Evolutionary conservation across 352 stramenopile species (phyloP).

Genomic region (Phytophthora pinifolia): DNA sequence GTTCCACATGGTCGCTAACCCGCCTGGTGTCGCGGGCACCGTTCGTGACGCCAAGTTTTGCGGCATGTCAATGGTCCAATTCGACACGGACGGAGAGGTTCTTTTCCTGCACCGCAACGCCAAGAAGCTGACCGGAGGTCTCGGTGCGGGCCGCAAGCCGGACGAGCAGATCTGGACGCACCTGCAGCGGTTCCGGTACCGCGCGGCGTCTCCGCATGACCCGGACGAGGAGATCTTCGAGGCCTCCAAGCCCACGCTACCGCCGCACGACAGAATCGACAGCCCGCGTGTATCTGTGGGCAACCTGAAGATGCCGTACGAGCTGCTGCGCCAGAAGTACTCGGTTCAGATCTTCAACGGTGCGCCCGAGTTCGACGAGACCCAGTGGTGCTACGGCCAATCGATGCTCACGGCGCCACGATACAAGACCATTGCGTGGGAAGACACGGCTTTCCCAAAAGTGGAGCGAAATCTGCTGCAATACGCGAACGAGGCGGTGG

Average conservation of each 20-base stretch:
- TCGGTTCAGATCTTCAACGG: conserved; percentile 42
- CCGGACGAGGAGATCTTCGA: conserved; percentile 11
- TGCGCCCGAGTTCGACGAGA: conserved; percentile 34
- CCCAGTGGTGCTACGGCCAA: conserved; percentile 49
- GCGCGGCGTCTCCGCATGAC: conserved; percentile 19
- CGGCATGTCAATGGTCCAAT: conserved; percentile 52
- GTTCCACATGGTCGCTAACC: conserved; percentile 55
- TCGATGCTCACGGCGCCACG: conserved; percentile 20
- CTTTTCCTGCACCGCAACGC: conserved; percentile 55
- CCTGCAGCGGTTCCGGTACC: conserved; percentile 39
- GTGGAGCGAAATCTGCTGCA: conserved; percentile 37
- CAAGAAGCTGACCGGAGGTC: conserved; percentile 39
- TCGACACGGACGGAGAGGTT: conserved; percentile 38
- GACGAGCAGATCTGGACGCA: conserved; percentile 38
- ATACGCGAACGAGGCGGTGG: conserved; percentile 34
- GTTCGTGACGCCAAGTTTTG: conserved; percentile 45
- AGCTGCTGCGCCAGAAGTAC: conserved; percentile 35
- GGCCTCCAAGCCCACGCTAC: background rate
- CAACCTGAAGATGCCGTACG: conserved; percentile 30
- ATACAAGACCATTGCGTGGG: conserved; percentile 37
- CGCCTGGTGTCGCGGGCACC: conserved; percentile 38
- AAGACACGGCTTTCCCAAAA: conserved; percentile 27
- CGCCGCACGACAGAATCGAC: conserved; percentile 14
- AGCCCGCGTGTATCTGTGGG: conserved; percentile 7
- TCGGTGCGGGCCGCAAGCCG: conserved; percentile 7